Conservation (phyloP, 257 asterid genomes). For the Lycium barbarum region DNA sequence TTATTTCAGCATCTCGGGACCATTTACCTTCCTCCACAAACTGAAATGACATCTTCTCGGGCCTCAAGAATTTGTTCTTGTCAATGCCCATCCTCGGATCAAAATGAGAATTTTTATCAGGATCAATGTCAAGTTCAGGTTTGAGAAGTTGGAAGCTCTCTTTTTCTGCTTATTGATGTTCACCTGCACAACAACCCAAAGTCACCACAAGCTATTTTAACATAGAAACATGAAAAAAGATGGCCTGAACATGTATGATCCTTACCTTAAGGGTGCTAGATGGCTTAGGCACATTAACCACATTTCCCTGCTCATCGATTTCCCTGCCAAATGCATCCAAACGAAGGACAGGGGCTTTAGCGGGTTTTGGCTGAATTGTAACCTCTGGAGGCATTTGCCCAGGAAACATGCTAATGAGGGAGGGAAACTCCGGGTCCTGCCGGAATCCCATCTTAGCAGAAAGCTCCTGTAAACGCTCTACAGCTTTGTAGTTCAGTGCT, state of each 20-base stretch:
- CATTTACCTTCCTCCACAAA: conserved; percentile 99
- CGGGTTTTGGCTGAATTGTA: conserved; percentile 81
- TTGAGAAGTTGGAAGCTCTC: conserved; percentile 96
- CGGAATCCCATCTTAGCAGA: conserved; percentile 95
- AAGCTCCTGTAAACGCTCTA: conserved; percentile 89
- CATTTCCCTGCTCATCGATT: conserved; percentile 90
- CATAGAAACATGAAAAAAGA: neutral
- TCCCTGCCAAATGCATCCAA: conserved; percentile 97
- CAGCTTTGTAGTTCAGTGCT: conserved; percentile 75
- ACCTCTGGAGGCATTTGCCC: conserved; percentile 86
- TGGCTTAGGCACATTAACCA: conserved; percentile 77
- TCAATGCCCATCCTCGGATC: conserved; percentile 92
- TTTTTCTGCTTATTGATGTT: conserved; percentile 94
- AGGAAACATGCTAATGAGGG: conserved; percentile 86
- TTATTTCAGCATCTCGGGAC: conserved; percentile 88
- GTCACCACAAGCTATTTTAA: neutral
- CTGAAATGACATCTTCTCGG: conserved; percentile 81
- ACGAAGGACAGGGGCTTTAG: conserved; percentile 91
- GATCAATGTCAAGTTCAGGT: conserved; percentile 96
- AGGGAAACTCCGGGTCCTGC: conserved; percentile 90
- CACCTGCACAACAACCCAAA: conserved; percentile 54
- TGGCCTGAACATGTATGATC: neutral
- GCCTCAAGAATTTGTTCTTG: conserved; percentile 82
- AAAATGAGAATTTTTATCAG: conserved; percentile 80
- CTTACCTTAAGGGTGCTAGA: conserved; percentile 94